Conservation (phyloP, 306 rosid species). For the Citrullus mucosospermus region DNA sequence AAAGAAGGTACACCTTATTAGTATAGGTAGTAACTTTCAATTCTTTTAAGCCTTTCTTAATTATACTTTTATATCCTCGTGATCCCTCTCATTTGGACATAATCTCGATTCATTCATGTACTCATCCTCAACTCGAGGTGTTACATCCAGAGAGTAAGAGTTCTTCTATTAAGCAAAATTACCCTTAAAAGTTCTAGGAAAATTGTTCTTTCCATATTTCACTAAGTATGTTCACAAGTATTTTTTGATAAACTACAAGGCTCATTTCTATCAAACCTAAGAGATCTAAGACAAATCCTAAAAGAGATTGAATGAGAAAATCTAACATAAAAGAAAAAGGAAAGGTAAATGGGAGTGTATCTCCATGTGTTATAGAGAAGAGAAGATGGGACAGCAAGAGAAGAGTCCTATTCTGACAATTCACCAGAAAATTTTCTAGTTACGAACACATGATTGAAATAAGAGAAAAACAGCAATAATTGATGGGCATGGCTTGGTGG, state of each 20-base stretch:
- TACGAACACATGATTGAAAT: neutral
- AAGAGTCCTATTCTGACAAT: constrained; percentile 7
- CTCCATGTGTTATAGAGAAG: neutral
- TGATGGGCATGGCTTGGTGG: neutral
- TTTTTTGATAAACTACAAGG: neutral
- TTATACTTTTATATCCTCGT: too few species aligned
- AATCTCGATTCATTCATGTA: too few species aligned
- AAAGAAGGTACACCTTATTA: too few species aligned
- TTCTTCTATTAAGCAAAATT: neutral
- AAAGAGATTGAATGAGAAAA: neutral
- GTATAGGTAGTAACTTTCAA: too few species aligned
- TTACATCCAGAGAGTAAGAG: neutral
- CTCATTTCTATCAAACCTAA: neutral
- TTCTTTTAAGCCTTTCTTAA: too few species aligned
- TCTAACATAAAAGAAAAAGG: neutral
- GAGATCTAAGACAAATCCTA: neutral
- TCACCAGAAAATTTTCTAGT: neutral
- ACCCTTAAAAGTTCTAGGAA: neutral
- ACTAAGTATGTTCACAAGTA: too few species aligned
- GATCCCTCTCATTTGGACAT: too few species aligned
- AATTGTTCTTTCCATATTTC: neutral
- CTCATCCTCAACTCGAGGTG: too few species aligned
- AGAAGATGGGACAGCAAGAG: neutral
- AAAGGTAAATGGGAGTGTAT: neutral
- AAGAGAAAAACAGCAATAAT: neutral